Evolutionary conservation across 495 filamentous ascomycete genomes (phyloP).

Genomic region (Penicillium samsonianum): DNA sequence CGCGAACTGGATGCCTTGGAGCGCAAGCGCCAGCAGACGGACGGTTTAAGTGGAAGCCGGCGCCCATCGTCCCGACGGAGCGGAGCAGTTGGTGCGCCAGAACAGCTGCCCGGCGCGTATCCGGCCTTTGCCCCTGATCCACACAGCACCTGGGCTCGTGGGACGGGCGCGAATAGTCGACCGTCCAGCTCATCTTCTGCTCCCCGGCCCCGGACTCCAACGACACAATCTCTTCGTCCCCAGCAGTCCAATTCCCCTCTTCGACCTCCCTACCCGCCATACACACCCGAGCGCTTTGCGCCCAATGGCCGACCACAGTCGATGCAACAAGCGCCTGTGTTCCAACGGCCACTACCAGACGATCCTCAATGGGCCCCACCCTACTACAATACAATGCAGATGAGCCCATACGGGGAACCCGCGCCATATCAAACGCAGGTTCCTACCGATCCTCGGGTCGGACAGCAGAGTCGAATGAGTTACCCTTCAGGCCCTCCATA

Average conservation of each 20-base stretch:
- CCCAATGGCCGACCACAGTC: conserved; percentile 32
- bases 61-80: conserved; percentile 30
- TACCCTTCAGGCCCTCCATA: conserved; percentile 24
- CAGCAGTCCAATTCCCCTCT: conserved; percentile 39
- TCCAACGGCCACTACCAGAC: conserved; percentile 43
- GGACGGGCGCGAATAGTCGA: conserved; percentile 19
- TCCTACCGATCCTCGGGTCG: conserved; percentile 36
- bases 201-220: conserved; percentile 41
- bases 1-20: conserved; percentile 77
- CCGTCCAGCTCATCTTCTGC: conserved; percentile 37
- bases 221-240: conserved; percentile 41
- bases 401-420: conserved; percentile 35
- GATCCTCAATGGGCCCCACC: conserved; percentile 50
- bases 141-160: conserved; percentile 24
- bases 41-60: conserved; percentile 29
- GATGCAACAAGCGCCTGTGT: conserved; percentile 30
- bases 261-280: conserved; percentile 32
- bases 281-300: conserved; percentile 31
- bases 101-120: conserved; percentile 30
- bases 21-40: conserved; percentile 60
- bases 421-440: conserved; percentile 31
- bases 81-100: conserved; percentile 24
- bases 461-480: conserved; percentile 25
- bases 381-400: conserved; percentile 39
- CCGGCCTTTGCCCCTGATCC: conserved; percentile 29